Evolutionary conservation across 805 yeast genomes (phyloP).

Genomic region (Wickerhamiella azymoides): DNA sequence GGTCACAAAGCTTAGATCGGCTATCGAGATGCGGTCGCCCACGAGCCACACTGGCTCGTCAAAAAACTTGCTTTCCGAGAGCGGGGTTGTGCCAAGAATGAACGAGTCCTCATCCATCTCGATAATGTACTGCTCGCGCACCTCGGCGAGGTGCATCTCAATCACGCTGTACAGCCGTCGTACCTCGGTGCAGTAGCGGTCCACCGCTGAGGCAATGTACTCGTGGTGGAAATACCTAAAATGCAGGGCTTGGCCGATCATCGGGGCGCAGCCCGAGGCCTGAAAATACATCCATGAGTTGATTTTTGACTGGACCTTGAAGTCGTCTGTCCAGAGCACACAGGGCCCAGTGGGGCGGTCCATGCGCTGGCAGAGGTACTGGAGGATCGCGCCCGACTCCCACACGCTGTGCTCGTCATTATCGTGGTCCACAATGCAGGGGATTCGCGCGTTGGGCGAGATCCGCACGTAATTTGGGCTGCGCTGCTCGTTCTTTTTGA

Average conservation of each 20-base stretch:
- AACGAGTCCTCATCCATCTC: constrained; percentile 81
- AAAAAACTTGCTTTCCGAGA: constrained; percentile 71
- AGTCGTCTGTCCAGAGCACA: constrained; percentile 64
- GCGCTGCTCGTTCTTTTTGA: constrained; percentile 76
- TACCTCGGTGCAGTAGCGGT: constrained; percentile 82
- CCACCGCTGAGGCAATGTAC: constrained; percentile 77
- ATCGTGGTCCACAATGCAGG: constrained; percentile 82
- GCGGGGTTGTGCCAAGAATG: constrained; percentile 76
- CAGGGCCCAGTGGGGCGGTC: constrained; percentile 36
- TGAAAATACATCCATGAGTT: constrained; percentile 87
- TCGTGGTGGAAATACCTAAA: constrained; percentile 82
- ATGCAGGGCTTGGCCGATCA: constrained; percentile 95
- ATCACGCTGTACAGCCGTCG: constrained; percentile 85
- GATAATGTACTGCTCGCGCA: constrained; percentile 79
- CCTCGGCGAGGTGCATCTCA: constrained; percentile 89
- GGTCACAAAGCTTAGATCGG: constrained; percentile 86
- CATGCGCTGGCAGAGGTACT: constrained; percentile 41
- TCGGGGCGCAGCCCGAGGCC: constrained; percentile 96
- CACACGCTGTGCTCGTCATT: constrained; percentile 70
- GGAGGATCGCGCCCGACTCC: constrained; percentile 89
- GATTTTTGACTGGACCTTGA: constrained; percentile 71
- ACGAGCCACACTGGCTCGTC: constrained; percentile 94
- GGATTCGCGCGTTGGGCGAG: constrained; percentile 92
- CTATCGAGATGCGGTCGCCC: constrained; percentile 67
- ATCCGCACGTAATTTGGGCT: constrained; percentile 89